These are phyloP conservation scores for Xylariaceae sp. DNA, from an alignment of 2,329 filamentous ascomycete genomes.

Conservation along the genomic window DNA sequence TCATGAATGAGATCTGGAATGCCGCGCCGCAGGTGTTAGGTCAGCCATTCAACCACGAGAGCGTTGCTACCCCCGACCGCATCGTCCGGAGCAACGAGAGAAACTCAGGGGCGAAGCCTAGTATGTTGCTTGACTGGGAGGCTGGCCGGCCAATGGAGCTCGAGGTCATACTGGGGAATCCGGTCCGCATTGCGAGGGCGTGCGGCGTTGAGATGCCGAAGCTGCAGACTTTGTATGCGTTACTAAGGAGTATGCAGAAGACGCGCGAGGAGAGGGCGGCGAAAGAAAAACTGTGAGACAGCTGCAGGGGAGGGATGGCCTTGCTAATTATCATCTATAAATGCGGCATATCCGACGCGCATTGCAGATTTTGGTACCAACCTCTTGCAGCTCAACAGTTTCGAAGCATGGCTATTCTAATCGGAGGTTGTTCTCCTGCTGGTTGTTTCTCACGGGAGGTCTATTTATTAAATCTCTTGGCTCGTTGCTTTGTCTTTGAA, in stretches of 20 bases:
- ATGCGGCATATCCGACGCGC: no score
- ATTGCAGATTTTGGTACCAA: no score
- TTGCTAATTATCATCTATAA: no score
- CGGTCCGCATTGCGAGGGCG: conserved; percentile 59
- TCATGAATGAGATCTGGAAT: conserved; percentile 67
- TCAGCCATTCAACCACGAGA: conserved; percentile 52
- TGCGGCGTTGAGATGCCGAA: conserved; percentile 62
- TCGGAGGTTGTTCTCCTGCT: no score
- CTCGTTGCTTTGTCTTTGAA: no score
- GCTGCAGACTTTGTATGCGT: conserved; percentile 63
- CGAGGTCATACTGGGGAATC: conserved; percentile 70
- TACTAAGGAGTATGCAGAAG: conserved; percentile 59
- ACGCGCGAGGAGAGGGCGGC: conserved; percentile 39
- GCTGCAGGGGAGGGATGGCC: no score
- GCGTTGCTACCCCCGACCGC: conserved; percentile 58
- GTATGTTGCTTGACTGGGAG: conserved; percentile 70
- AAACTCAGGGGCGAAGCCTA: conserved; percentile 61
- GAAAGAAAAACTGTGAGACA: conserved; percentile 37
- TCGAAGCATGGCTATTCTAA: no score
- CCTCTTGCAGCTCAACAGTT: no score
- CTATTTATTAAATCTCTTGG: no score
- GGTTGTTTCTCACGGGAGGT: no score
- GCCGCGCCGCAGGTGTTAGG: conserved; percentile 62
- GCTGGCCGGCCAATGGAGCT: conserved; percentile 62
- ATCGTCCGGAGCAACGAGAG: conserved; percentile 60